Conservation (phyloP, 2,329 filamentous ascomycete species). For the Diaporthe sp. region DNA sequence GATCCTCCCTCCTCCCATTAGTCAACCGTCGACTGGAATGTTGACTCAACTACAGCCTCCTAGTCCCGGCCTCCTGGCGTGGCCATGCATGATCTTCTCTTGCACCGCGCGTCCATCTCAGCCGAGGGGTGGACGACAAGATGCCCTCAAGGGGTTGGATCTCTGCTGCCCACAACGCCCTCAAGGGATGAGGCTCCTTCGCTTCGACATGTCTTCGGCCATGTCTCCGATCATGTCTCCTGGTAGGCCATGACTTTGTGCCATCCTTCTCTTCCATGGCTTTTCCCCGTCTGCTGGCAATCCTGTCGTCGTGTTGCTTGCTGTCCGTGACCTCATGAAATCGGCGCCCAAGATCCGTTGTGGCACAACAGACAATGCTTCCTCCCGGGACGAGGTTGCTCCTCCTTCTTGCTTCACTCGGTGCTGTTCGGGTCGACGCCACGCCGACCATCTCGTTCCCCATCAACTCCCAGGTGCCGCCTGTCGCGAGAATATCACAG, state of each 20-base stretch:
- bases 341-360: slow-evolving; percentile 35
- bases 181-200: slow-evolving; percentile 26
- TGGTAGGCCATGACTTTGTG: slow-evolving; percentile 34
- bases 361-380: slow-evolving; percentile 37
- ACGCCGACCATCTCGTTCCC: slow-evolving; percentile 73
- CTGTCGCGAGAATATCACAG: slow-evolving; percentile 78
- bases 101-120: neutral
- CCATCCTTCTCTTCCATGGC: slow-evolving; percentile 25
- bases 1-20: slow-evolving; percentile 6
- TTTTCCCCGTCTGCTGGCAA: slow-evolving; percentile 1
- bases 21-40: slow-evolving; percentile 42
- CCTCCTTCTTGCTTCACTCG: slow-evolving; percentile 49
- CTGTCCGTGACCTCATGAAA: slow-evolving; percentile 28
- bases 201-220: slow-evolving; percentile 27
- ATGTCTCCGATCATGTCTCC: slow-evolving; percentile 27
- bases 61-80: slow-evolving; percentile 13
- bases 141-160: slow-evolving; percentile 38
- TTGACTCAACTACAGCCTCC: slow-evolving; percentile 39
- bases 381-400: slow-evolving; percentile 20
- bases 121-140: slow-evolving; percentile 4
- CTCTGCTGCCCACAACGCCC: slow-evolving; percentile 19
- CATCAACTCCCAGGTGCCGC: slow-evolving; percentile 87
- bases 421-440: slow-evolving; percentile 49
- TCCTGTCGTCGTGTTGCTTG: slow-evolving; percentile 8
- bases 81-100: slow-evolving; percentile 3